phyloP scores from a whole-genome alignment of 179 eudicot genomes.

The Carnegiea gigantea region DNA sequence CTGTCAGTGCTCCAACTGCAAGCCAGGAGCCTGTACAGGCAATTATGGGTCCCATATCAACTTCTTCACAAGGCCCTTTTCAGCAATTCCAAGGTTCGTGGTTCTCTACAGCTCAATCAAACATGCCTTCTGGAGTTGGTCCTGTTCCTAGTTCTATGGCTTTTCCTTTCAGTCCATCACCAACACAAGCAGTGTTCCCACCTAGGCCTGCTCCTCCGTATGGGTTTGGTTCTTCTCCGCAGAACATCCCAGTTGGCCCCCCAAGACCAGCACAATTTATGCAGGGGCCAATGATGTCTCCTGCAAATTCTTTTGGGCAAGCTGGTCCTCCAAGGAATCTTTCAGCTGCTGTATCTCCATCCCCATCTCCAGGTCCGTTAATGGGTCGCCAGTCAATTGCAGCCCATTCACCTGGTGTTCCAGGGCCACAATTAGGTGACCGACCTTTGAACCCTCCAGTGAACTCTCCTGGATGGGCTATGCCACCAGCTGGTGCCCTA shows the following conservation, averaged over 20 bases:
- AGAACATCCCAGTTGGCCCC: constrained; percentile 30
- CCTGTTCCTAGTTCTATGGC: constrained; percentile 35
- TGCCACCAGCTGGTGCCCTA: constrained; percentile 29
- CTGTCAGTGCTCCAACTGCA: constrained; percentile 27
- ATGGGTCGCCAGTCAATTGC: constrained; percentile 35
- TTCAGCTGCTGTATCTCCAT: constrained; percentile 28
- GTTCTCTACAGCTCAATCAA: constrained; percentile 47
- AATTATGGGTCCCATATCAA: constrained; percentile 38
- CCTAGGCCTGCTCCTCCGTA: constrained; percentile 38
- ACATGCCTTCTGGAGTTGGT: constrained; percentile 36
- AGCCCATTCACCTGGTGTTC: constrained; percentile 36
- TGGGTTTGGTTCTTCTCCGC: constrained; percentile 46
- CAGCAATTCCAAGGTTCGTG: constrained; percentile 56
- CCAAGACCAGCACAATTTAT: constrained; percentile 41
- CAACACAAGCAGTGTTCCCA: constrained; percentile 41
- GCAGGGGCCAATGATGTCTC: constrained; percentile 45
- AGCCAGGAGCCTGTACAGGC: constrained; percentile 46
- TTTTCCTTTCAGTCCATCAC: constrained; percentile 43
- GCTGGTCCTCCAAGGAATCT: constrained; percentile 45
- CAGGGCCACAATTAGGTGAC: constrained; percentile 30
- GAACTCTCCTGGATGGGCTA: constrained; percentile 36
- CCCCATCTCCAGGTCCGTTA: constrained; percentile 37
- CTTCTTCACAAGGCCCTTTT: constrained; percentile 46
- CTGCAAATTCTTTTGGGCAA: constrained; percentile 45
- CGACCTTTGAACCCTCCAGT: constrained; percentile 20